These are phyloP conservation scores for Sambucus nigra DNA, from an alignment of 129 eudicot genomes.

Conservation along the genomic window DNA sequence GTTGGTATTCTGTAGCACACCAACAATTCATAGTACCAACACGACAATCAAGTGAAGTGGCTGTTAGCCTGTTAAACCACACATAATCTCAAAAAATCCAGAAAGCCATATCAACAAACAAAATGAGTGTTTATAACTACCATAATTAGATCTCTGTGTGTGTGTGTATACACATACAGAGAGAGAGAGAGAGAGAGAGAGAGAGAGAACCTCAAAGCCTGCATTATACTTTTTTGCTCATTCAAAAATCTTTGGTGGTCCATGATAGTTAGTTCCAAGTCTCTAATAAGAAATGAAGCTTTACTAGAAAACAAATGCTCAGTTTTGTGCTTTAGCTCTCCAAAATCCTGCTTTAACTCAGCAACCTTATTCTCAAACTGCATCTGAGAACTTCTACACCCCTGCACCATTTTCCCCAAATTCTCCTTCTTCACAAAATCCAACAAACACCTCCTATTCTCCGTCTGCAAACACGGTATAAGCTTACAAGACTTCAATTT, in stretches of 20 bases:
- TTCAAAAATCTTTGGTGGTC: conserved; percentile 48
- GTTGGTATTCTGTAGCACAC: no score
- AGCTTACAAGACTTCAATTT: conserved; percentile 58
- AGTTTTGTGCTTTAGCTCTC: conserved; percentile 57
- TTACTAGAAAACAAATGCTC: conserved; percentile 60
- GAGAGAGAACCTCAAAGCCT: conserved; percentile 53
- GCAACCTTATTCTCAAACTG: conserved; percentile 83
- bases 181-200: conserved; percentile 8
- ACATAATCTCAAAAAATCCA: no score
- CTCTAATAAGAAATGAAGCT: conserved; percentile 49
- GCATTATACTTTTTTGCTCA: conserved; percentile 91
- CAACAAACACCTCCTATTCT: conserved; percentile 44
- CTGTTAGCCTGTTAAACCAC: no score
- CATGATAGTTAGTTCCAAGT: conserved; percentile 53
- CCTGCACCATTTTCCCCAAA: conserved; percentile 63
- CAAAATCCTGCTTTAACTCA: conserved; percentile 84
- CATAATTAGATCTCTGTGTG: no score
- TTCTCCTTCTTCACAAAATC: conserved; percentile 83
- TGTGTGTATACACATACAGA: no score
- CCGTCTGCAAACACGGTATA: conserved; percentile 55
- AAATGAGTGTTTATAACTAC: no score
- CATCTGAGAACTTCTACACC: conserved; percentile 65
- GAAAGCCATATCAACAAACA: no score
- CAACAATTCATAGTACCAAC: no score
- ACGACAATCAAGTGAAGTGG: no score